These are phyloP conservation scores for Litchi chinensis DNA, from an alignment of 345 rosid genomes.

Conservation along the genomic window DNA sequence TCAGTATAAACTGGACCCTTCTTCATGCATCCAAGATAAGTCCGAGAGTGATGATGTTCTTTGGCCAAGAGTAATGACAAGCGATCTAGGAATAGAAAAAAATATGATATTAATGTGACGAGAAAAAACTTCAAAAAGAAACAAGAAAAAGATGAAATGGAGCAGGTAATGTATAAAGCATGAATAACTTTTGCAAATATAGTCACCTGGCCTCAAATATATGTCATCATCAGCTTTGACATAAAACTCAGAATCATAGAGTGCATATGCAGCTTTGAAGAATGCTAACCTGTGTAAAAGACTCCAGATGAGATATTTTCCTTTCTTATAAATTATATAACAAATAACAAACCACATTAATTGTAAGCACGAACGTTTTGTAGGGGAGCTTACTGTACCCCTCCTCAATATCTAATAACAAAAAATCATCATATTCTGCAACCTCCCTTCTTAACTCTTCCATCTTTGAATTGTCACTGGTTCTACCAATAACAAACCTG, in stretches of 20 bases:
- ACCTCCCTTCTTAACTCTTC: constrained; percentile 68
- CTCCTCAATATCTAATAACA: constrained; percentile 88
- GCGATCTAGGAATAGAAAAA: constrained; percentile 50
- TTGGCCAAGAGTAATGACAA: constrained; percentile 77
- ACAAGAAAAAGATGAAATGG: neutral
- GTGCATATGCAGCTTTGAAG: constrained; percentile 85
- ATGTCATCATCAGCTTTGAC: constrained; percentile 98
- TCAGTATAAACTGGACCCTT: constrained; percentile 88
- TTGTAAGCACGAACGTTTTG: constrained; percentile 80
- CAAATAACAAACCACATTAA: neutral
- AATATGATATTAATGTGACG: neutral
- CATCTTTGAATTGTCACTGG: constrained; percentile 60
- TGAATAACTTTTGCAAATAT: constrained; percentile 19
- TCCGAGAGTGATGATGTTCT: constrained; percentile 78
- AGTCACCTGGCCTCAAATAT: constrained; percentile 84
- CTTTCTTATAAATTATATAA: neutral
- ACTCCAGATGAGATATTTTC: constrained; percentile 7
- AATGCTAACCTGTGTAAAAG: constrained; percentile 64
- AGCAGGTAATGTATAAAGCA: neutral
- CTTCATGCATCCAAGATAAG: constrained; percentile 93
- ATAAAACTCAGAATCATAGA: constrained; percentile 82
- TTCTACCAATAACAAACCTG: constrained; percentile 78
- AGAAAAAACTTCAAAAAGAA: neutral
- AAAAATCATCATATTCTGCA: constrained; percentile 77
- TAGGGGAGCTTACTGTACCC: constrained; percentile 95